Evolutionary conservation across 129 eudicot genomes (phyloP), one percentile per base, ranked within the genome.

Genomic region (Flaveria linearis): DNA sequence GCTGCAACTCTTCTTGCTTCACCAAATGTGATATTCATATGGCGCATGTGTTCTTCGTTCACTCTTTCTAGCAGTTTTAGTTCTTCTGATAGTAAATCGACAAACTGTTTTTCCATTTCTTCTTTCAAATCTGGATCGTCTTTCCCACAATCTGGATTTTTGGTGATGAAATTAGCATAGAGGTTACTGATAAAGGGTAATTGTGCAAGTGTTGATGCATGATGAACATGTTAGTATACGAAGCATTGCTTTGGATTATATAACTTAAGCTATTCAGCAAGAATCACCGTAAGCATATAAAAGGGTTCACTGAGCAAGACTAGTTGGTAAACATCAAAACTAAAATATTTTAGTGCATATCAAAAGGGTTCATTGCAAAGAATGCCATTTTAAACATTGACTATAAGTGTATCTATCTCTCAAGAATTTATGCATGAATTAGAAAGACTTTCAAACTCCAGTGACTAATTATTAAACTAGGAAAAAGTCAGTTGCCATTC

Each of bases 71-170:
- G 88, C 71, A 90, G 83, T 83, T 90, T 90, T 60, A 92, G 71
- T 81, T 92, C 98, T 81, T 92, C 96, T 0, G 98, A 77, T 36
- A 90, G 46, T 61, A 92, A 82, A 79, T 92, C 98, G 76, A 88
- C 90, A 83, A 86, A 84, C 53, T 92, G 96, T 76, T 92, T 90
- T 75, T 83, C 90, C 98, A 92, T 88, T 77, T 92, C 98, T 86
- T 90, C 92, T 73, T 88, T 90, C 42, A 92, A 82, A 76, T 92
- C 93, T 2, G 93, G 96, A 57, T 92, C 97, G 83, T 81, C 92
- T 72, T 91, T 89, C 58, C 93, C 93, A 61, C 97, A 92, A 78
- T 89, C 97, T 92, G 83, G 67, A 60, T 47, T 45, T 58, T 10
- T 20, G 25, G 51, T 28, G 25, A 9, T 33, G 51, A 66, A 20